Evolutionary conservation across 1,284 basidiomycete species (phyloP), one percentile per base, ranked within the genome.

Genomic region (Entoloma clypeatum): DNA sequence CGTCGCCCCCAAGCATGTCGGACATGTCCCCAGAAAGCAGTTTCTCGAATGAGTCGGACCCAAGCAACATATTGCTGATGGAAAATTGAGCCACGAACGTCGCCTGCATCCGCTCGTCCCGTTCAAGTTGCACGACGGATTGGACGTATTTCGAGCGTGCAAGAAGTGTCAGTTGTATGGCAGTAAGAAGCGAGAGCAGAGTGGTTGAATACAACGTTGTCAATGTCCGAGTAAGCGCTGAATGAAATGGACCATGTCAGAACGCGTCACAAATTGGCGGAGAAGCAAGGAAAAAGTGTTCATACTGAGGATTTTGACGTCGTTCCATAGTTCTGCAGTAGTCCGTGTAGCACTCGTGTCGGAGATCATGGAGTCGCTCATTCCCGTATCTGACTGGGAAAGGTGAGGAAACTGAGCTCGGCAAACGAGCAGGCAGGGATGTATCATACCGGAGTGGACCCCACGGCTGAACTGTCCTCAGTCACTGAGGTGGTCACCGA

Each of bases 191-290:
- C 2, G 85, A 77, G 25, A 95, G 76, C 19, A 95, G 75, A 16
- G 86, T 83, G 27, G 82, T 77, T 3, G 88, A 79, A 61, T 95
- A 95, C 13, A 94, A 62, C 1, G 83, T 78, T 6, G 91, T 92
- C 30, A 95, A 63, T n/a, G 87, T 85, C 37, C 92, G 75, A 3
- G 90, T 90, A 54, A 95, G 79, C 2, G 92, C 86, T 91, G 44
- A 2, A 40, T 7, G 13, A 34, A n/a, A 5, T 7, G 17, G 42
- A 7, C 32, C 19, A 24, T 10, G 27, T 33, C 27, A 35, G 37
- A n/a, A n/a, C n/a, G n/a, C n/a, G n/a, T n/a, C n/a, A n/a, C 21
- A 45, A 11, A 17, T 21, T 10, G 7, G 13, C 6, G 30, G 14
- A 39, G 11, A 35, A 13, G 10, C 45, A 43, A 36, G 13, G 17